Conservation (phyloP, 2,329 filamentous ascomycete species). For the Malbranchea cinnamomea region DNA sequence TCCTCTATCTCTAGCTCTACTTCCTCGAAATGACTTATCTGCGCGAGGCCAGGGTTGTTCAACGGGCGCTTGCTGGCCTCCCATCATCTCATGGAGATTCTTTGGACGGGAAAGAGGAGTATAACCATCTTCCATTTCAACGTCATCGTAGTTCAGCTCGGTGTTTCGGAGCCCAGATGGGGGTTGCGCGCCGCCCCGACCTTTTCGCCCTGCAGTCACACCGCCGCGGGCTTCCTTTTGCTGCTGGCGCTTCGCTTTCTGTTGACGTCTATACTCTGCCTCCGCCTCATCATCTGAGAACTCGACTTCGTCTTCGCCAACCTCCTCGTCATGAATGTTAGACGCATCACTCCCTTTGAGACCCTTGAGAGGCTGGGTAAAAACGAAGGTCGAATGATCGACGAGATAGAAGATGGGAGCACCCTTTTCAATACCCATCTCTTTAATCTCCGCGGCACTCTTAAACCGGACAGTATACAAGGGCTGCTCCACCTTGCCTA, state of each 20-base stretch:
- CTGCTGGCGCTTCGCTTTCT: conserved; percentile 51
- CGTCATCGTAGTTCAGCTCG: conserved; percentile 53
- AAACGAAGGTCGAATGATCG: conserved; percentile 65
- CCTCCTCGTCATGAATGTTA: conserved; percentile 88
- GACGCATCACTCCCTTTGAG: conserved; percentile 86
- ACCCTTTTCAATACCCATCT: conserved; percentile 52
- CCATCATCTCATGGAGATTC: conserved; percentile 41
- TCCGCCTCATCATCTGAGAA: conserved; percentile 97
- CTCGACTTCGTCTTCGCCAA: conserved; percentile 71
- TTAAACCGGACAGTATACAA: conserved; percentile 71
- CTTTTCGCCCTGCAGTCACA: conserved; percentile 22
- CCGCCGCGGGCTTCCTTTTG: conserved; percentile 35
- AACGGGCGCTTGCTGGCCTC: conserved; percentile 22
- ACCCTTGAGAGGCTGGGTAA: conserved; percentile 65
- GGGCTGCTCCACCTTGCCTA: conserved; percentile 74
- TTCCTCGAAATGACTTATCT: conserved; percentile 29
- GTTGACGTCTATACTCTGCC: conserved; percentile 57
- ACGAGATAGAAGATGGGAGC: conserved; percentile 66
- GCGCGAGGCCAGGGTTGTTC: conserved; percentile 16
- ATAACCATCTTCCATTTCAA: conserved; percentile 41
- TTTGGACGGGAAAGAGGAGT: conserved; percentile 54
- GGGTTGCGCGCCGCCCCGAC: conserved; percentile 19
- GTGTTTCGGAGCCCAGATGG: conserved; percentile 25
- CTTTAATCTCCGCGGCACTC: conserved; percentile 50
- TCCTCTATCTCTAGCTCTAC: conserved; percentile 32